Base-by-base conservation (phyloP, 108 stramenopile genomes). In the Halocafeteria seosinensis region DNA sequence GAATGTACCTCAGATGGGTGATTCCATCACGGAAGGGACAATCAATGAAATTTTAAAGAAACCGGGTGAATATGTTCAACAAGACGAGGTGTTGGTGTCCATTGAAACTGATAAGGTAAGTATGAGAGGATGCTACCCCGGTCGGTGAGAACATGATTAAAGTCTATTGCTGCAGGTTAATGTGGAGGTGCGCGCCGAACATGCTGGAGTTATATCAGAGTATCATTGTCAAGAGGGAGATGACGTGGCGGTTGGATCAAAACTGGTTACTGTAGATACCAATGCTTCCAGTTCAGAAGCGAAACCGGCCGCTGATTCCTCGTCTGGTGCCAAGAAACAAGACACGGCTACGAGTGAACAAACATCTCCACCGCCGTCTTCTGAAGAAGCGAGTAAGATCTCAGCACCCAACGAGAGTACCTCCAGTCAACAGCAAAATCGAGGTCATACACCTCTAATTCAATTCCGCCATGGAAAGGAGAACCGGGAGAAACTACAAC, bases 391-490 rank as follows among this genome's bases (percentile, higher is more conserved):
- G 2, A 28, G 12, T 11, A 11, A 17, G 5, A 35, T 35, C n/a
- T n/a, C 57, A 3, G 57, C 57, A 1, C 57, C 57, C 2, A 35
- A n/a, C n/a, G n/a, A n/a, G n/a, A n/a, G n/a, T n/a, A n/a, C n/a
- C n/a, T n/a, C n/a, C n/a, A n/a, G n/a, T n/a, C n/a, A n/a, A n/a
- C n/a, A n/a, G n/a, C n/a, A n/a, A n/a, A n/a, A n/a, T n/a, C n/a
- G 57, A 5, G 12, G 2, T n/a, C 5, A 35, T 17, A 17, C 21
- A 21, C 57, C 57, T 17, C 57, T 59, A 35, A 59, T 59, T 35
- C 6, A 59, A n/a, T 59, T 59, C 57, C 17, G 57, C 13, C 57
- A 59, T 35, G 57, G 57, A 8, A 59, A 59, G 57, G 57, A 33
- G 11, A 59, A 59, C n/a, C 57, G 11, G 32, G 53, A 17, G 17